Conservation (phyloP, 176 grass and related monocot genomes). For the Carex cristatella region DNA sequence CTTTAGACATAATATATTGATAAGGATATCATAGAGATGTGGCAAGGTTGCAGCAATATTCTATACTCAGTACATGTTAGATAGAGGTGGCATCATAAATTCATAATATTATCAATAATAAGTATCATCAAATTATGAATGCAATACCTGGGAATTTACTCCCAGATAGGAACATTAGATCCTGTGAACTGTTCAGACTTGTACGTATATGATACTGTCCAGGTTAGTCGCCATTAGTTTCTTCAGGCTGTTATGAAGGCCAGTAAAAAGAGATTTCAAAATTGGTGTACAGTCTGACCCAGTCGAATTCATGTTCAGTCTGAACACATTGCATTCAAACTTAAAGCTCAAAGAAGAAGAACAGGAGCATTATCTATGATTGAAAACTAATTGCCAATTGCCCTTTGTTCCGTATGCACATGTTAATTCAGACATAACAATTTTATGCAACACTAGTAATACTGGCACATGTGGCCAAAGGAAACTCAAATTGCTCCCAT, state of each 20-base stretch:
- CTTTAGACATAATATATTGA: slow-evolving; percentile 1
- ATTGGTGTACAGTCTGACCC: slow-evolving; percentile 97
- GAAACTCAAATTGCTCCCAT: too few relatives aligned
- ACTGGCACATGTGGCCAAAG: too few relatives aligned
- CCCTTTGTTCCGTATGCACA: too few relatives aligned
- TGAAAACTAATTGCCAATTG: slow-evolving; percentile 5
- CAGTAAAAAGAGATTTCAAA: slow-evolving; percentile 77
- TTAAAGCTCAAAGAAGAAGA: slow-evolving; percentile 78
- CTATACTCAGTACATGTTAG: background rate
- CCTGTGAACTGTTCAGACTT: background rate
- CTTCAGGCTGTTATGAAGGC: slow-evolving; percentile 97
- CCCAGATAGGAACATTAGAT: background rate
- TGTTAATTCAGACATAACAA: too few relatives aligned
- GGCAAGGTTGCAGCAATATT: background rate
- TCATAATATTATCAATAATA: background rate
- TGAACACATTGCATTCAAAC: slow-evolving; percentile 79
- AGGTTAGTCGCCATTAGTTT: slow-evolving; percentile 98
- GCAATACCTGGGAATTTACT: background rate
- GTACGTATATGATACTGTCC: background rate
- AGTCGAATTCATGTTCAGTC: slow-evolving; percentile 90
- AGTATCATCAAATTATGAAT: background rate
- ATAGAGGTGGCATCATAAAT: background rate
- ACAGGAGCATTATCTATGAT: slow-evolving; percentile 87
- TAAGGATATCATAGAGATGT: background rate
- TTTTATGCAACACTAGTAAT: too few relatives aligned